phyloP scores from a whole-genome alignment of 2,329 filamentous ascomycete species.

The Akanthomyces lecanii region DNA sequence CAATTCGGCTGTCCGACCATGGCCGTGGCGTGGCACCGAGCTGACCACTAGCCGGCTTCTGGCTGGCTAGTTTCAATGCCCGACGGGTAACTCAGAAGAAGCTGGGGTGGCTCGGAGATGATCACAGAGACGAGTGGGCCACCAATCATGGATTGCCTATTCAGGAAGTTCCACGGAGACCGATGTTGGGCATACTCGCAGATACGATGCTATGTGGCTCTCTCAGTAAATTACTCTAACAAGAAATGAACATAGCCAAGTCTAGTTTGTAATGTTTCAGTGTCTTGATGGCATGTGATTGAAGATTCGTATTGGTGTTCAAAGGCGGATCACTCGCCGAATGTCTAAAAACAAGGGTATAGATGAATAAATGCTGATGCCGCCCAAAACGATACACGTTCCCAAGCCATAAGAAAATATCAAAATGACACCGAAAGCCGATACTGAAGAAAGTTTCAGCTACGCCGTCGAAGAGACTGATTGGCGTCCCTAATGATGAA shows the following conservation, averaged over 20 bases:
- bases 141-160: slow-evolving; percentile 4
- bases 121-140: background rate
- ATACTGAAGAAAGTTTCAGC: background rate
- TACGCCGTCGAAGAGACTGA: background rate
- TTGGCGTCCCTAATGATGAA: background rate
- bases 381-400: background rate
- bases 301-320: background rate
- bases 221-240: background rate
- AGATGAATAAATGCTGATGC: background rate
- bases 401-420: background rate
- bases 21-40: background rate
- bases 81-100: background rate
- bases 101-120: background rate
- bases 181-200: slow-evolving; percentile 2
- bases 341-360: slow-evolving; percentile 3
- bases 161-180: background rate
- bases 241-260: background rate
- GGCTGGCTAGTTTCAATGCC: background rate
- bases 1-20: slow-evolving; percentile 5
- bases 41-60: slow-evolving; percentile 4
- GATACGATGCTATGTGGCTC: background rate
- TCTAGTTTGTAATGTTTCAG: background rate
- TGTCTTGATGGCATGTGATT: background rate
- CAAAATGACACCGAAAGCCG: background rate
- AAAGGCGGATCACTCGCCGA: background rate